A percentile compares a stretch with the other conserved stretches of the same genome.
Conservation (phyloP, 1,139 yeast species). For the Pichia sp. region DNA sequence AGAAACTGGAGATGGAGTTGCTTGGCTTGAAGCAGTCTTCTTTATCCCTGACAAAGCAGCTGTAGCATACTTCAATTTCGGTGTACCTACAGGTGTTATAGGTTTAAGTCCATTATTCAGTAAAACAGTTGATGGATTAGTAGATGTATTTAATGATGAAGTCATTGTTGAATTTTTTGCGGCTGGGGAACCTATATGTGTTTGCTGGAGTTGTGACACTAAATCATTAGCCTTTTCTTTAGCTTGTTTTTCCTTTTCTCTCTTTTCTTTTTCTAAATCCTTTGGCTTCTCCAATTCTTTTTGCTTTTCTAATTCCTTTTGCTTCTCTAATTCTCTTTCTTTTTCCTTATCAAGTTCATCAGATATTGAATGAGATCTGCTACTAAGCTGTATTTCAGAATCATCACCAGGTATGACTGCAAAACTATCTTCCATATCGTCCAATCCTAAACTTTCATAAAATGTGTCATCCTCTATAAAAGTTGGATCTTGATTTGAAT, state of each 20-base stretch:
- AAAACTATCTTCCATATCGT: constrained; percentile 53
- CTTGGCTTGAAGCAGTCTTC: constrained; percentile 7
- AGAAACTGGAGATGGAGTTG: constrained; percentile 8
- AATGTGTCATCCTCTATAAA: constrained; percentile 93
- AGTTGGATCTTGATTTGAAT: constrained; percentile 92
- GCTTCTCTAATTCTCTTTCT: constrained; percentile 15
- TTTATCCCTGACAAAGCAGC: constrained; percentile 25
- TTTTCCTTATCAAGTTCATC: constrained; percentile 9
- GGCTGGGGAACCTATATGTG: constrained; percentile 19
- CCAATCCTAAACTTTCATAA: constrained; percentile 80
- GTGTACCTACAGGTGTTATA: constrained; percentile 28
- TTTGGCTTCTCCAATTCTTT: constrained; percentile 4
- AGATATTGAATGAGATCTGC: constrained; percentile 10
- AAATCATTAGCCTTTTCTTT: not conserved
- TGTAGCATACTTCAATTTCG: constrained; percentile 30
- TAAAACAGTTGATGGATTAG: constrained; percentile 12
- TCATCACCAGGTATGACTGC: constrained; percentile 43
- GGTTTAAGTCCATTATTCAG: constrained; percentile 20
- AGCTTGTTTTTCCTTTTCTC: not conserved
- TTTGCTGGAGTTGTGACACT: constrained; percentile 16
- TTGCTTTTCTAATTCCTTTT: constrained; percentile 14
- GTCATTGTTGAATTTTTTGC: constrained; percentile 12
- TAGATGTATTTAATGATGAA: constrained; percentile 6
- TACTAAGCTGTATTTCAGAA: constrained; percentile 12
- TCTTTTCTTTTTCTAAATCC: not conserved